Conservation (phyloP, 78 protist species). For the Capsaspora owczarzaki region DNA sequence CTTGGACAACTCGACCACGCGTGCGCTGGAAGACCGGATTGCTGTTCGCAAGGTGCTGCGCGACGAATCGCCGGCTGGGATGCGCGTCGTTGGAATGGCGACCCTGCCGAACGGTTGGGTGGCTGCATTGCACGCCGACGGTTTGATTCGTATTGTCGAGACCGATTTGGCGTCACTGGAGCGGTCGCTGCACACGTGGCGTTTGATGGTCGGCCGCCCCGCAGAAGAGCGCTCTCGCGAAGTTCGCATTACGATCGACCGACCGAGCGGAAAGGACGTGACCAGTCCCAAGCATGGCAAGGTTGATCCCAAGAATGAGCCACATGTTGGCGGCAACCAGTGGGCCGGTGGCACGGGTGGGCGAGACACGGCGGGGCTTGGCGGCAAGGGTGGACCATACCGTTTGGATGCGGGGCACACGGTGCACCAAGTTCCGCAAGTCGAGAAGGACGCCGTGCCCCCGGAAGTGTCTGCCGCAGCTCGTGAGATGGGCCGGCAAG, state of each 20-base stretch:
- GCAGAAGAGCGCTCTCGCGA: too few species aligned
- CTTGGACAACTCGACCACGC: too few species aligned
- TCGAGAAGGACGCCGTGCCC: slow-evolving; percentile 26
- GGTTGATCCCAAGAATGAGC: slow-evolving; percentile 20
- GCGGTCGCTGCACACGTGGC: neutral
- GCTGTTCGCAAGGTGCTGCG: too few species aligned
- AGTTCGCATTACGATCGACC: neutral
- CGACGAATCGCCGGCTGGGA: too few species aligned
- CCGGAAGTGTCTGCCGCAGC: slow-evolving; percentile 31
- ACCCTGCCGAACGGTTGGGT: neutral
- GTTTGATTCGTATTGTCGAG: neutral
- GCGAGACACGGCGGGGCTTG: slow-evolving; percentile 66
- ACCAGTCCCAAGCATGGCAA: slow-evolving; percentile 19
- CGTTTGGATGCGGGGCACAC: slow-evolving; percentile 43
- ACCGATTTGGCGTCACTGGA: neutral
- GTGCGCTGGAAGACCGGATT: too few species aligned
- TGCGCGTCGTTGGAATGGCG: too few species aligned
- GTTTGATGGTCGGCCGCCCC: neutral
- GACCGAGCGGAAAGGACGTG: neutral
- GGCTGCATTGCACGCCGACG: neutral
- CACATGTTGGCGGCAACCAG: slow-evolving; percentile 68
- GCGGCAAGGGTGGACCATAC: slow-evolving; percentile 69
- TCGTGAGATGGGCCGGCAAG: slow-evolving; percentile 25
- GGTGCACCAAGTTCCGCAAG: slow-evolving; percentile 5
- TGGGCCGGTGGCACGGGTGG: slow-evolving; percentile 78